These are phyloP conservation scores for Gymnopus androsaceus DNA, from an alignment of 1,284 basidiomycete species.

Conservation along the genomic window DNA sequence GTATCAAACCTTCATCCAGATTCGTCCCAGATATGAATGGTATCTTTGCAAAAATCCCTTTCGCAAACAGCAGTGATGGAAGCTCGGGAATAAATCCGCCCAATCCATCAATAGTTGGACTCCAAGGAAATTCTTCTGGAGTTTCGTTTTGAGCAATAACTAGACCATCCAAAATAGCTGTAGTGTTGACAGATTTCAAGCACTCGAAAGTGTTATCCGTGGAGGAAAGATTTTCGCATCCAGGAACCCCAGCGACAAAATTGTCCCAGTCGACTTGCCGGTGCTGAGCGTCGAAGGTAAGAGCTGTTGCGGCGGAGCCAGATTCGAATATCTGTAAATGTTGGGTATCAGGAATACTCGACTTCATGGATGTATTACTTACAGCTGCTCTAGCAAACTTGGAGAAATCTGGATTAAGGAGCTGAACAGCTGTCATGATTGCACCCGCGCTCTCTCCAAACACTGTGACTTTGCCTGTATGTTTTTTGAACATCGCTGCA, in stretches of 20 bases:
- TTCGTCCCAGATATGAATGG: slow-evolving; percentile 53
- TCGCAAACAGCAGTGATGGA: slow-evolving; percentile 37
- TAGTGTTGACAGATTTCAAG: slow-evolving; percentile 37
- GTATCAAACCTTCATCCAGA: slow-evolving; percentile 46
- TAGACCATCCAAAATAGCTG: slow-evolving; percentile 36
- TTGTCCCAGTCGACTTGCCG: slow-evolving; percentile 42
- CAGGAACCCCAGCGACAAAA: slow-evolving; percentile 40
- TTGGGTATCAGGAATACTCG: neutral
- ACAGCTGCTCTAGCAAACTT: slow-evolving; percentile 45
- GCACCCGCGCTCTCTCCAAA: slow-evolving; percentile 59
- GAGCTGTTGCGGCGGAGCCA: slow-evolving; percentile 36
- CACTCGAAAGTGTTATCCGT: slow-evolving; percentile 43
- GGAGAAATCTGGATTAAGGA: slow-evolving; percentile 42
- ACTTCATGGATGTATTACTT: slow-evolving; percentile 19
- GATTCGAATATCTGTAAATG: slow-evolving; percentile 47
- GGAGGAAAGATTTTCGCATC: slow-evolving; percentile 32
- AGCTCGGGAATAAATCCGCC: slow-evolving; percentile 44
- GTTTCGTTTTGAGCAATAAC: slow-evolving; percentile 25
- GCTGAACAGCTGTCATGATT: slow-evolving; percentile 43
- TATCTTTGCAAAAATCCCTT: slow-evolving; percentile 39
- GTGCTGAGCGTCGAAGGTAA: slow-evolving; percentile 32
- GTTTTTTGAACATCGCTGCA: neutral
- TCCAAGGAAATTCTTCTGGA: slow-evolving; percentile 36
- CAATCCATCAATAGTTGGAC: slow-evolving; percentile 47
- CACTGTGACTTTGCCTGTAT: slow-evolving; percentile 42